These are phyloP conservation scores for Erysimum pusillum DNA, from an alignment of 441 rosid genomes.

Conservation along the genomic window DNA sequence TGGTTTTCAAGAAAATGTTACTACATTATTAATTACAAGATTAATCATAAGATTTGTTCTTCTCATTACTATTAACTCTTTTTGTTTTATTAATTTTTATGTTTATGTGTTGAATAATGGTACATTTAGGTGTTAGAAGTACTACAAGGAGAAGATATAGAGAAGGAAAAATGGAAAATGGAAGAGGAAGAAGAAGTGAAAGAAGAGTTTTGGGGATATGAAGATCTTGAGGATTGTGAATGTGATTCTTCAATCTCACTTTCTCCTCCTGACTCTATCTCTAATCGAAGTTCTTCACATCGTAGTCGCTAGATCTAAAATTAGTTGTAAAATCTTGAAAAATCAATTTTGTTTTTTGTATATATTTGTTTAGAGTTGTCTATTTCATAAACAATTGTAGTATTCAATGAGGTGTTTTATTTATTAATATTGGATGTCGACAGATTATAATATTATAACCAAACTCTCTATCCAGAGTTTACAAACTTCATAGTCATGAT, in stretches of 20 bases:
- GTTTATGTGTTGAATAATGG: slow-evolving; percentile 6
- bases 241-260: slow-evolving; percentile 60
- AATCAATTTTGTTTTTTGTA: slow-evolving; percentile 45
- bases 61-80: background rate
- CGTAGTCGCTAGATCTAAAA: slow-evolving; percentile 39
- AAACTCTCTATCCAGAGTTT: slow-evolving; percentile 37
- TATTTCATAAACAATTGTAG: slow-evolving; percentile 34
- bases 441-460: slow-evolving; percentile 25
- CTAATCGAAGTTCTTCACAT: slow-evolving; percentile 54
- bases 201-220: slow-evolving; percentile 90
- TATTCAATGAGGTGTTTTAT: slow-evolving; percentile 44
- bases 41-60: slow-evolving; percentile 2
- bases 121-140: slow-evolving; percentile 69
- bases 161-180: slow-evolving; percentile 82
- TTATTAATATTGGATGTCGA: slow-evolving; percentile 43
- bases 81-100: background rate
- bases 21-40: slow-evolving; percentile 26
- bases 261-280: slow-evolving; percentile 69
- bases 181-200: slow-evolving; percentile 76
- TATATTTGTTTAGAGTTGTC: slow-evolving; percentile 46
- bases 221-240: slow-evolving; percentile 81
- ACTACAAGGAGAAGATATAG: slow-evolving; percentile 64
- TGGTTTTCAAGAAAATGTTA: slow-evolving; percentile 20
- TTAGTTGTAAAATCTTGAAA: slow-evolving; percentile 36
- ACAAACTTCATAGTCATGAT: slow-evolving; percentile 30